Evolutionary conservation across 116 monocot genomes (phyloP).

Genomic region (Phalaenopsis hybrid): DNA sequence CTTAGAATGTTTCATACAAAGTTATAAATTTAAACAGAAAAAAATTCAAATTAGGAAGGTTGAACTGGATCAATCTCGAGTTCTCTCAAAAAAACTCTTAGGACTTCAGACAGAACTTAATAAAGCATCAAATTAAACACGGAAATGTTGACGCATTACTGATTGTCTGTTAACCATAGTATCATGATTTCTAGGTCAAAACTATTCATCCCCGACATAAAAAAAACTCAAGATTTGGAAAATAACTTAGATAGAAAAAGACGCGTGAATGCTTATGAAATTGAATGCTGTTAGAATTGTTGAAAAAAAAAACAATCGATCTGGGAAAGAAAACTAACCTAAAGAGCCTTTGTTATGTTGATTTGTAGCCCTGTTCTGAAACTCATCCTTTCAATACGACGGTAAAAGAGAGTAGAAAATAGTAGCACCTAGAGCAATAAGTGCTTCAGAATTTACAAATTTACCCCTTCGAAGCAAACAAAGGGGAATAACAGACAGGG

Average conservation of each 20-base stretch:
- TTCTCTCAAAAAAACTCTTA: neutral
- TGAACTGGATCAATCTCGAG: neutral
- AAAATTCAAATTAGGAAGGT: neutral
- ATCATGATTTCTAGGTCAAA: conserved; percentile 6
- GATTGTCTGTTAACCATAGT: neutral
- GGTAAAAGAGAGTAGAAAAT: neutral
- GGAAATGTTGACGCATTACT: neutral
- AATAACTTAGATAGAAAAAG: neutral
- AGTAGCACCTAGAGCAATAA: too few relatives aligned
- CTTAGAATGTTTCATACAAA: neutral
- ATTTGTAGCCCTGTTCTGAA: neutral
- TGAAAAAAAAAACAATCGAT: neutral
- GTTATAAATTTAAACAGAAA: neutral
- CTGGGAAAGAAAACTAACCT: neutral
- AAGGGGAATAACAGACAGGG: too few relatives aligned
- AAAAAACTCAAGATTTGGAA: neutral
- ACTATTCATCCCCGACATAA: neutral
- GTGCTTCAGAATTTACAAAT: too few relatives aligned
- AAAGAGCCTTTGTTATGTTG: neutral
- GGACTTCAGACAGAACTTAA: neutral
- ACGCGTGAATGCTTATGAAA: neutral
- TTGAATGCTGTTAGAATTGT: neutral
- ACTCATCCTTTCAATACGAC: neutral
- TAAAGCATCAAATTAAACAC: neutral
- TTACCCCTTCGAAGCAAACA: too few relatives aligned